Percentiles rank a stretch among this genome's conserved stretches.
Evolutionary conservation across 108 stramenopile genomes (phyloP).

Genomic region (Phaeodactylum tricornutum): DNA sequence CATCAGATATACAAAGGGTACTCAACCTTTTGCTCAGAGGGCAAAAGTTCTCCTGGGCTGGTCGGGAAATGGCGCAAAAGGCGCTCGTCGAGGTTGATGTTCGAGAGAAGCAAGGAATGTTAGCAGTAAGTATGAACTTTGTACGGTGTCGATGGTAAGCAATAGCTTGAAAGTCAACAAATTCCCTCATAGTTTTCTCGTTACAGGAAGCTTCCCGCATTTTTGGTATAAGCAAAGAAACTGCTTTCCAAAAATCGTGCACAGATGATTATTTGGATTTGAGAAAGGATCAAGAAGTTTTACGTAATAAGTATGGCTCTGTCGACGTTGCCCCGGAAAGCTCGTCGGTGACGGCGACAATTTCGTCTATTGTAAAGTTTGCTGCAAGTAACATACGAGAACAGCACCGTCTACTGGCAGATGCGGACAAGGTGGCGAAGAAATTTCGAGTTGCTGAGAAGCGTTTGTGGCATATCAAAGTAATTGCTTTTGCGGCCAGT

Average conservation of each 20-base stretch:
- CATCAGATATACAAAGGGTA: slow-evolving; percentile 38
- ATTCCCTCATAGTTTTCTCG: slow-evolving; percentile 4
- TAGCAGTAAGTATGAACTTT: slow-evolving; percentile 16
- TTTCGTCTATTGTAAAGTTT: slow-evolving; percentile 47
- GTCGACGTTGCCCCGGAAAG: slow-evolving; percentile 52
- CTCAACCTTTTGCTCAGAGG: slow-evolving; percentile 43
- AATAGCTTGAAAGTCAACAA: not conserved
- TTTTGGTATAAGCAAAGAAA: slow-evolving; percentile 67
- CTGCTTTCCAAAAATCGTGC: slow-evolving; percentile 58
- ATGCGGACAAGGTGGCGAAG: slow-evolving; percentile 75
- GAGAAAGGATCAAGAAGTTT: slow-evolving; percentile 60
- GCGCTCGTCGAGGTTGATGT: slow-evolving; percentile 29
- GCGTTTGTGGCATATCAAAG: slow-evolving; percentile 69
- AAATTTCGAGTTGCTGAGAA: slow-evolving; percentile 84
- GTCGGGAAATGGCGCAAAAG: slow-evolving; percentile 40
- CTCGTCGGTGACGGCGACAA: slow-evolving; percentile 58
- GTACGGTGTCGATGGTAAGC: slow-evolving; percentile 11
- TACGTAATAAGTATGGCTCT: slow-evolving; percentile 45
- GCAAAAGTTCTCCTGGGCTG: slow-evolving; percentile 51
- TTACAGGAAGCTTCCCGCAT: slow-evolving; percentile 60
- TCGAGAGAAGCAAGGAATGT: slow-evolving; percentile 26
- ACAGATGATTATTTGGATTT: slow-evolving; percentile 73
- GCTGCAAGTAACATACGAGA: slow-evolving; percentile 57
- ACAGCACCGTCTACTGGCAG: slow-evolving; percentile 50
- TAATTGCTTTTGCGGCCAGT: slow-evolving; percentile 64